Percentiles rank a stretch among this genome's conserved stretches.
These are phyloP conservation scores for Ulota crispa DNA, from an alignment of 225 moss, liverwort and hornwort species.

Conservation along the genomic window DNA sequence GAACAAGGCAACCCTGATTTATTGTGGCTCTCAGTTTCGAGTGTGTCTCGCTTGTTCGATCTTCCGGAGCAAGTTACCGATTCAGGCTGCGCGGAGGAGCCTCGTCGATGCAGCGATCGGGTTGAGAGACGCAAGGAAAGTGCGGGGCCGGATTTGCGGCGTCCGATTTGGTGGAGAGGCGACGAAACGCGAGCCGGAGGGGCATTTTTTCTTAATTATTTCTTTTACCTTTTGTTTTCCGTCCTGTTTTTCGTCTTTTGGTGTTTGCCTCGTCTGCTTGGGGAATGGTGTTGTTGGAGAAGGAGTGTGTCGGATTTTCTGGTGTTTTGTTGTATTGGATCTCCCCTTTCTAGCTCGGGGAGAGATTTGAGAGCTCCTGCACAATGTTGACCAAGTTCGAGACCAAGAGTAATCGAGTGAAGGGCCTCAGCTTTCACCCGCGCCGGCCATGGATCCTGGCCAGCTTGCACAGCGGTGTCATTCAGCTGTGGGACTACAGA, in stretches of 20 bases:
- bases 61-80: conserved; percentile 8
- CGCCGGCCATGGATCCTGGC: conserved; percentile 98
- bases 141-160: not conserved
- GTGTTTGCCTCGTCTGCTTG: too few relatives aligned
- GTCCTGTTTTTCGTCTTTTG: too few relatives aligned
- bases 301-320: not conserved
- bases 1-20: conserved; percentile 26
- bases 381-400: conserved; percentile 98
- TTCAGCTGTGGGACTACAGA: conserved; percentile 98
- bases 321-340: conserved; percentile 14
- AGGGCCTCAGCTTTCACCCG: conserved; percentile 98
- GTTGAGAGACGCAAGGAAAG: not conserved
- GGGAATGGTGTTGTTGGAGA: conserved; percentile 10
- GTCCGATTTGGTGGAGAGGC: conserved; percentile 13
- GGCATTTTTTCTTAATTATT: not conserved
- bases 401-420: conserved; percentile 99
- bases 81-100: conserved; percentile 12
- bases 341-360: conserved; percentile 3
- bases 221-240: too few relatives aligned
- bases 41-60: not conserved
- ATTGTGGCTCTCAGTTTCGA: conserved; percentile 17
- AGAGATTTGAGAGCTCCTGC: conserved; percentile 24
- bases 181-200: conserved; percentile 18
- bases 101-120: conserved; percentile 29
- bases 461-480: conserved; percentile 95